A percentile compares a stretch with the other conserved stretches of the same genome.
phyloP scores from a whole-genome alignment of 2,329 filamentous ascomycete genomes.

The Aspergillus sojae region DNA sequence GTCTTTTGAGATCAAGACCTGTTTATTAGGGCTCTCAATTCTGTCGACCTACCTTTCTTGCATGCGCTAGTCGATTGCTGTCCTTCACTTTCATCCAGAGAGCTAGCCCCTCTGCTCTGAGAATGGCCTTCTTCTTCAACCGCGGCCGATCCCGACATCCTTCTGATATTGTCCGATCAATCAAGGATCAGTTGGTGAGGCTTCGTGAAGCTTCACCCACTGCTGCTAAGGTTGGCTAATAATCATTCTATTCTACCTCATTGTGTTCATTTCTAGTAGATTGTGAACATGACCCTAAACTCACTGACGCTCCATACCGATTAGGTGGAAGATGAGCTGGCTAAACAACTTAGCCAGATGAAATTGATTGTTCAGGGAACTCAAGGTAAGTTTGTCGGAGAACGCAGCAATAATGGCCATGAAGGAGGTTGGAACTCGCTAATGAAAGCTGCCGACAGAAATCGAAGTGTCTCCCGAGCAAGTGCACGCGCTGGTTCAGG shows the following conservation, averaged over 20 bases:
- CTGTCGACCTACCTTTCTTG: constrained; percentile 7
- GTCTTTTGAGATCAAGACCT: too few relatives aligned
- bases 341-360: constrained; percentile 84
- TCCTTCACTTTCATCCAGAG: neutral
- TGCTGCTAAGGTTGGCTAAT: constrained; percentile 56
- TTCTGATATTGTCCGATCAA: constrained; percentile 63
- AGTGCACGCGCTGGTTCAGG: constrained; percentile 80
- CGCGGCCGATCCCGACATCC: constrained; percentile 63
- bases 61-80: neutral
- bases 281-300: constrained; percentile 2
- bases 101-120: constrained; percentile 16
- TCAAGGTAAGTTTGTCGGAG: constrained; percentile 63
- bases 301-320: constrained; percentile 24
- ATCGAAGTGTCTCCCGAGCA: constrained; percentile 83
- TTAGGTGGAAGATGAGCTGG: constrained; percentile 81
- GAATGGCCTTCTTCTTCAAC: constrained; percentile 72
- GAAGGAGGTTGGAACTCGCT: constrained; percentile 2
- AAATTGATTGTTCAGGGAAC: constrained; percentile 92
- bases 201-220: constrained; percentile 60
- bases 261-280: constrained; percentile 7
- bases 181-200: constrained; percentile 65
- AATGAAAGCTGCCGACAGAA: constrained; percentile 57
- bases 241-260: neutral
- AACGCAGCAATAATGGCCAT: neutral
- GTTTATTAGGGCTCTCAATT: neutral